These are phyloP conservation scores for Pleurotus giganteus DNA, from an alignment of 768 basidiomycete genomes.

Conservation along the genomic window DNA sequence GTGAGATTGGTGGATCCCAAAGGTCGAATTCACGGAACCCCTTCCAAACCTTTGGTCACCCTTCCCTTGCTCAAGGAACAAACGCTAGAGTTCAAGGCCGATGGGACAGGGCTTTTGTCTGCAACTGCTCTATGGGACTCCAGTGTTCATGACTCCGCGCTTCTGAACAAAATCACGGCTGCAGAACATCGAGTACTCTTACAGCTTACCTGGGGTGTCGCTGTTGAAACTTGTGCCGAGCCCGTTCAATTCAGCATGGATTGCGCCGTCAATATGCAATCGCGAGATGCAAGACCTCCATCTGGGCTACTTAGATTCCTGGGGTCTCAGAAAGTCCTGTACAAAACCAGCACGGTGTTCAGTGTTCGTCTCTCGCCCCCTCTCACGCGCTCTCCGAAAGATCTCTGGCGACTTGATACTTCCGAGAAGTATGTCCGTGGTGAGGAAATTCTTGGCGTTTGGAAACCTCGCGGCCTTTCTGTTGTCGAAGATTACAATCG, in stretches of 20 bases:
- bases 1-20: constrained; percentile 83
- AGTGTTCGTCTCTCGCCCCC: constrained; percentile 78
- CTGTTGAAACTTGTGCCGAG: constrained; percentile 79
- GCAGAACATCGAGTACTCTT: constrained; percentile 77
- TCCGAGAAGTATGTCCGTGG: constrained; percentile 93
- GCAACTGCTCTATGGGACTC: constrained; percentile 90
- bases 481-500: constrained; percentile 85
- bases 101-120: constrained; percentile 74
- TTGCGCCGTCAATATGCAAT: constrained; percentile 77
- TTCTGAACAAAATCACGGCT: constrained; percentile 84
- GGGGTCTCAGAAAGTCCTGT: constrained; percentile 70
- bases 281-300: constrained; percentile 83
- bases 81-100: constrained; percentile 70
- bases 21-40: constrained; percentile 77
- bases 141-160: constrained; percentile 79
- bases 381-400: constrained; percentile 79
- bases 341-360: constrained; percentile 84
- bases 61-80: constrained; percentile 76
- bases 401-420: constrained; percentile 94
- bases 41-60: constrained; percentile 66
- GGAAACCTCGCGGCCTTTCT: constrained; percentile 87
- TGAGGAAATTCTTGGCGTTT: constrained; percentile 77
- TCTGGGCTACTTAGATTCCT: constrained; percentile 76
- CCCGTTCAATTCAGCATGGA: constrained; percentile 91
- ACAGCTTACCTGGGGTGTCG: constrained; percentile 74